Base-by-base conservation (phyloP, 306 rosid species). In the Prinsepia uniflora region DNA sequence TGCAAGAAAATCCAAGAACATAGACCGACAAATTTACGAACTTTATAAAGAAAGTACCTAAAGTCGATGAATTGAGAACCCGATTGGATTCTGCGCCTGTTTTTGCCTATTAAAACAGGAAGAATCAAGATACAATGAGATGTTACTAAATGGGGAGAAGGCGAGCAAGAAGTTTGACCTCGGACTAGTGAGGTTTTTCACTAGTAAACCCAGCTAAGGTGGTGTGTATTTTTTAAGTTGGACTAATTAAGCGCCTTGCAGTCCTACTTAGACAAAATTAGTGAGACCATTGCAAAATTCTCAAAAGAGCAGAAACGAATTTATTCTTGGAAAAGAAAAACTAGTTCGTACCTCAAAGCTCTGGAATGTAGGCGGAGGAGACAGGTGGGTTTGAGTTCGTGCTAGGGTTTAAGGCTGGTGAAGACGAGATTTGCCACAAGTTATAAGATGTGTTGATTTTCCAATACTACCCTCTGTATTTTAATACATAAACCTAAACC, bases 1-100 rank as follows among this genome's bases (percentile, higher is more conserved):
- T 56, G 68, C 74, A 65, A 68, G 40, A 24, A 62, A 34, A 73
- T 53, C 75, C 44, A 72, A 70, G 54, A 42, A 36, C 61, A 75
- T 0, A 20, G 59, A 43, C 5, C n/a, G 2, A 18, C 17, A 61
- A 72, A 79, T 47, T 39, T 45, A 50, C 6, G 19, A 75, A 36
- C 73, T 64, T 63, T 40, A n/a, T n/a, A 2, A 58, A 57, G 10
- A 36, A 75, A 66, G 36, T 36, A 68, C 65, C 44, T 63, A 81
- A 47, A 72, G 15, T 11, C 36, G 10, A 58, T 40, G 60, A 66
- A 41, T 58, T 59, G 73, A 41, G 54, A 34, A 74, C 72, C 72
- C 72, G 45, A 65, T 22, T 7, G 58, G 65, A 74, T 65, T 67
- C 59, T n/a, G 20, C 39, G 36, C 30, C 30, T 24, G 30, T 24